Evolutionary conservation across 164 flowering plant genomes (phyloP).

Genomic region (Tetrastigma voinierianum): DNA sequence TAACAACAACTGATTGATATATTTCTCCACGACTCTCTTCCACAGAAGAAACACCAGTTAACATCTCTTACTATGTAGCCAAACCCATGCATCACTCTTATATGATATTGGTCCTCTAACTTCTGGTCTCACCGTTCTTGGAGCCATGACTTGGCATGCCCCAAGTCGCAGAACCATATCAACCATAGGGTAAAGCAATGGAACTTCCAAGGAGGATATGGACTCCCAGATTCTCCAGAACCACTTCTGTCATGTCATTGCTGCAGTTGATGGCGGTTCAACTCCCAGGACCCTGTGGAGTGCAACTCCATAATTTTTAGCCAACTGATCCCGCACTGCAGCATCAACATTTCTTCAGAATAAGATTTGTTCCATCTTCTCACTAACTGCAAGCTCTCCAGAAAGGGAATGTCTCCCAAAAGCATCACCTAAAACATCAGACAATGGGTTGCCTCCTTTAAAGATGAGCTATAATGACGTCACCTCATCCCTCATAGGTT

Average conservation of each 20-base stretch:
- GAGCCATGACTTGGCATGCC: constrained; percentile 91
- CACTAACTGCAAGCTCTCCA: no score
- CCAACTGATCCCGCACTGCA: constrained; percentile 72
- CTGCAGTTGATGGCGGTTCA: constrained; percentile 84
- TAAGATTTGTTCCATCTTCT: no score
- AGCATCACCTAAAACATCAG: constrained; percentile 72
- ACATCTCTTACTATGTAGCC: constrained; percentile 89
- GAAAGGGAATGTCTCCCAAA: no score
- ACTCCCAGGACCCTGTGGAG: constrained; percentile 57
- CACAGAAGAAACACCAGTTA: constrained; percentile 81
- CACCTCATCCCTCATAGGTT: constrained; percentile 82
- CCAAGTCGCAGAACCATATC: constrained; percentile 64
- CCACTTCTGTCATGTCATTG: constrained; percentile 59
- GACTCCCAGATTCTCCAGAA: constrained; percentile 79
- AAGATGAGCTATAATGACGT: constrained; percentile 79
- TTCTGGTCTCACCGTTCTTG: constrained; percentile 93
- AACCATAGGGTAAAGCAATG: constrained; percentile 46
- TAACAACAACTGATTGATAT: constrained; percentile 55
- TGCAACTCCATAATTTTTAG: constrained; percentile 66
- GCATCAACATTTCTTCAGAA: constrained; percentile 1
- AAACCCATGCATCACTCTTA: constrained; percentile 97
- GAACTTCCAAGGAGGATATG: constrained; percentile 64
- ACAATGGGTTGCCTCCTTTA: constrained; percentile 60
- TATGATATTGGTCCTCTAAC: constrained; percentile 82
- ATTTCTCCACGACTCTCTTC: constrained; percentile 76